Evolutionary conservation across 768 basidiomycete genomes (phyloP), one percentile per base, ranked within the genome.

Genomic region (Clavaria fumosa): DNA sequence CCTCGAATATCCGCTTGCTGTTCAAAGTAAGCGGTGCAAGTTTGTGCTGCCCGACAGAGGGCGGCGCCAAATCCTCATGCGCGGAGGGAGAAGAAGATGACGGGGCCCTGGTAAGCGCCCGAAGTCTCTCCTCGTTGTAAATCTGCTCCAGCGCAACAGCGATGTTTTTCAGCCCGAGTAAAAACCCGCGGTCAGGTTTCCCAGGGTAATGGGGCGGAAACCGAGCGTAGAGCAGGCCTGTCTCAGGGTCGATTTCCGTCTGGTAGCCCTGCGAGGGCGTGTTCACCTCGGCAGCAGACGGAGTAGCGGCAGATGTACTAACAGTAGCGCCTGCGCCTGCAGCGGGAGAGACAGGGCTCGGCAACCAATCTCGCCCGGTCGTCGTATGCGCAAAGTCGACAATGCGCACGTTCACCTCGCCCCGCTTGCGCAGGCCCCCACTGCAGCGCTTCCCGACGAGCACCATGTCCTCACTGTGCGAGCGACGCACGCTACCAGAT

Each of bases 371-470:
- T 17, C 69, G 68, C 9, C 95, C 95, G 1, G 91, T 96, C 6
- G 90, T 96, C 36, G 95, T 96, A 53, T 96, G 93, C 9, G 93
- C 95, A 59, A 99, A 99, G 58, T 99, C 95, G 39, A 99, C 95
- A 36, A 99, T 76, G 23, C 91, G 86, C 44, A 99, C 83, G 52
- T 85, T 88, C 42, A 97, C 72, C 53, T 95, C 93, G 22, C 95
- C 95, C 17, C 85, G 65, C 52, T 78, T 81, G 41, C 77, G 73
- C 37, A 72, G 72, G n/a, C 71, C 70, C 34, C 58, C 62, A 10
- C 69, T 67, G n/a, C n/a, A n/a, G 30, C 77, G 72, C 53, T 75
- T 74, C 1, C 67, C 68, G 14, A 75, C 63, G 12, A 70, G 54
- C 31, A 84, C 66, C 19, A 85, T 56, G 51, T 88, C 82, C 53